Percentiles rank a stretch among this genome's conserved stretches.
Conservation (phyloP, 2,329 filamentous ascomycete species). For the Paramyrothecium roridum region DNA sequence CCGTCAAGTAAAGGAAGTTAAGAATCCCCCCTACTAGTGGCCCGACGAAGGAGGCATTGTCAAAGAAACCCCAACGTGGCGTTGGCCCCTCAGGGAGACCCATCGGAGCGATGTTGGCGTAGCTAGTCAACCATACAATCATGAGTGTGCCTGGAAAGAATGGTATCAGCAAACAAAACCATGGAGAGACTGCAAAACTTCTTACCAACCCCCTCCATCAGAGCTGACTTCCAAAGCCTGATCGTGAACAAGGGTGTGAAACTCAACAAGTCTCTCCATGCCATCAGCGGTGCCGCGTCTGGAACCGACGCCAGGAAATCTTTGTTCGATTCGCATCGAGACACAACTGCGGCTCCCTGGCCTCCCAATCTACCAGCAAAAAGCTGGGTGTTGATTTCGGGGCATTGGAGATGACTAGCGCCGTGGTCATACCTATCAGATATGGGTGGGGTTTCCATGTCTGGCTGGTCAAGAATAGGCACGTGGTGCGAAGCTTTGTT, state of each 20-base stretch:
- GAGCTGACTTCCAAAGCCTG: constrained; percentile 35
- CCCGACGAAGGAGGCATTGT: constrained; percentile 21
- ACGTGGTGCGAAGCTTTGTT: background rate
- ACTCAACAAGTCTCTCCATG: constrained; percentile 27
- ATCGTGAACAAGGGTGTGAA: constrained; percentile 26
- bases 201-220: constrained; percentile 32
- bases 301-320: constrained; percentile 25
- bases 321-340: constrained; percentile 2
- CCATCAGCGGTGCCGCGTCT: constrained; percentile 38
- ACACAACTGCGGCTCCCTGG: background rate
- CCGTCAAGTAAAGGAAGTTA: constrained; percentile 31
- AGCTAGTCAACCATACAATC: constrained; percentile 16
- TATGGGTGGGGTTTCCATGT: background rate
- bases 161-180: background rate
- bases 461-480: background rate
- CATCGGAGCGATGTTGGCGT: constrained; percentile 10
- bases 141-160: constrained; percentile 10
- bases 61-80: constrained; percentile 11
- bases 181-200: accelerated
- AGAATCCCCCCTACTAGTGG: constrained; percentile 24
- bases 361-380: background rate
- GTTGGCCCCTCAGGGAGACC: constrained; percentile 10
- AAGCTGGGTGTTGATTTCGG: background rate
- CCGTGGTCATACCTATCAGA: background rate
- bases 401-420: background rate